These are phyloP conservation scores for Fraxinus greggii DNA, from an alignment of 305 asterid species.

Conservation along the genomic window DNA sequence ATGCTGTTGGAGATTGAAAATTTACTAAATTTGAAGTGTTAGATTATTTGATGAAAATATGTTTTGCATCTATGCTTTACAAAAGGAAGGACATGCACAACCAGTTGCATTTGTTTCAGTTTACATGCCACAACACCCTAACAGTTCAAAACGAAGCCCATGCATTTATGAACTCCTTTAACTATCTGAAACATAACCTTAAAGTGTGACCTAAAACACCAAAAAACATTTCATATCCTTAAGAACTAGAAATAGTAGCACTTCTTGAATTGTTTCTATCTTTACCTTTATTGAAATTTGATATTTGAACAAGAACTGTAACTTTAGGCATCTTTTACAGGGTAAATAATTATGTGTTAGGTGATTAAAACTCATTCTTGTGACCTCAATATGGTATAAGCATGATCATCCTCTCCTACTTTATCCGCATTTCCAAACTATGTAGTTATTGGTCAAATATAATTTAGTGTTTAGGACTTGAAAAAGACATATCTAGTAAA, in stretches of 20 bases:
- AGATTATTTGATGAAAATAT: not conserved
- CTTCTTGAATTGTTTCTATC: not conserved
- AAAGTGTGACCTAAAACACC: not conserved
- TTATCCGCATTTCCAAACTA: not conserved
- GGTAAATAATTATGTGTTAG: not conserved
- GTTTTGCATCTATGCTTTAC: not conserved
- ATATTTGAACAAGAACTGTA: not conserved
- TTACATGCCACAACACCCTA: not conserved
- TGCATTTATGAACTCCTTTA: not conserved
- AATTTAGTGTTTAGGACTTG: not conserved
- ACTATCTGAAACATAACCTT: not conserved
- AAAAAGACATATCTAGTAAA: not conserved
- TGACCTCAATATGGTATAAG: not conserved
- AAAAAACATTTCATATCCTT: not conserved
- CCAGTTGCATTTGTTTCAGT: not conserved
- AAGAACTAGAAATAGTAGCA: not conserved
- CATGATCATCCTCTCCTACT: not conserved
- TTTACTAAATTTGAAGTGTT: not conserved
- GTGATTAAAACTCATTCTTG: not conserved
- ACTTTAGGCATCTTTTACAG: not conserved
- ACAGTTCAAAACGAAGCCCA: not conserved
- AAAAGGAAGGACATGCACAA: not conserved
- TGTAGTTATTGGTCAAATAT: not conserved
- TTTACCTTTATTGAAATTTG: not conserved
- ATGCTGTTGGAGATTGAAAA: not conserved